A percentile compares a stretch with the other conserved stretches of the same genome.
Evolutionary conservation across 2,329 filamentous ascomycete genomes (phyloP).

Genomic region (Atkinsonella texensis): DNA sequence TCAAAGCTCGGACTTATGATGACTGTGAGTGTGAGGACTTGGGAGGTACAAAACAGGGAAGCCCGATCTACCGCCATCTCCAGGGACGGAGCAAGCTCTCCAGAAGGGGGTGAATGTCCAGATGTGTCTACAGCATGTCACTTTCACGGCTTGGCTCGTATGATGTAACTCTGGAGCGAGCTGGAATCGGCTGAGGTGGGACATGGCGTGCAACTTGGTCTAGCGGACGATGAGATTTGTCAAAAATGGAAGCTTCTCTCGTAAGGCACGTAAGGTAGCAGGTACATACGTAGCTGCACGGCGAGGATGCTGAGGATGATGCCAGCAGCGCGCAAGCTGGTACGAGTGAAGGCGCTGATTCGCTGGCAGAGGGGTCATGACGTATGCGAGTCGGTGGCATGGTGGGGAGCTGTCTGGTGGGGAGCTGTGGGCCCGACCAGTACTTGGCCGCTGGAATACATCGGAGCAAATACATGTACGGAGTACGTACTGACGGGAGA

Average conservation of each 20-base stretch:
- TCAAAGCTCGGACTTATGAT: too few species aligned
- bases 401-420: background rate
- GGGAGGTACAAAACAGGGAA: background rate
- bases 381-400: slow-evolving; percentile 4
- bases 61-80: background rate
- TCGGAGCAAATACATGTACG: background rate
- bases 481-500: background rate
- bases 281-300: too few species aligned
- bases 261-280: too few species aligned
- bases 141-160: background rate
- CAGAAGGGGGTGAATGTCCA: background rate
- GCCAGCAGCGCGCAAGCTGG: slow-evolving; percentile 1
- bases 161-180: background rate
- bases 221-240: too few species aligned
- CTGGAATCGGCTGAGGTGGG: background rate
- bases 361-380: slow-evolving; percentile 4
- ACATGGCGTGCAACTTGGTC: background rate
- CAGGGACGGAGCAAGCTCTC: background rate
- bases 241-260: too few species aligned
- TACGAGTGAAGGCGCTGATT: slow-evolving; percentile 1
- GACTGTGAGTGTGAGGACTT: too few species aligned
- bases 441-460: too few species aligned
- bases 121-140: background rate
- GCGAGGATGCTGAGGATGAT: slow-evolving; percentile 2
- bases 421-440: too few species aligned